phyloP scores from a whole-genome alignment of 2,329 filamentous ascomycete species.

The Plenodomus tracheiphilus region DNA sequence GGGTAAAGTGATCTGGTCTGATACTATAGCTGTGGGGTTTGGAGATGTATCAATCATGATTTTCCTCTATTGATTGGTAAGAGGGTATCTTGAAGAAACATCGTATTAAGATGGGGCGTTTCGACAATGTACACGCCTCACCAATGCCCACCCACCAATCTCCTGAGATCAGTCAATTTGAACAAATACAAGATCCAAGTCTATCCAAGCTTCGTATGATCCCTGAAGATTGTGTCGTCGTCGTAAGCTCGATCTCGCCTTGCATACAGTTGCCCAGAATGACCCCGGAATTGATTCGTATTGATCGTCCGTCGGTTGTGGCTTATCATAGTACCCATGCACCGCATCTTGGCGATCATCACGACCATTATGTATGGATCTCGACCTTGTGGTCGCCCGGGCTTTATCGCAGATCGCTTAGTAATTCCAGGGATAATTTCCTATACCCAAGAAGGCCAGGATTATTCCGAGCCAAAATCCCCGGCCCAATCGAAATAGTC shows the following conservation, averaged over 20 bases:
- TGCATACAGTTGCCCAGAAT: not conserved
- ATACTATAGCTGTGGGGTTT: not conserved
- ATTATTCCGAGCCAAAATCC: not conserved
- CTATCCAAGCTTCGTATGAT: not conserved
- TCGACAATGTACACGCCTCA: not conserved
- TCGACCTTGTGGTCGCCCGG: not conserved
- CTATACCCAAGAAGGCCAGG: not conserved
- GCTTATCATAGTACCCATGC: not conserved
- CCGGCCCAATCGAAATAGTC: not conserved
- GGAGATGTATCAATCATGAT: too few relatives aligned
- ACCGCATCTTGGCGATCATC: not conserved
- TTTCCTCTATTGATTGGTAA: not conserved
- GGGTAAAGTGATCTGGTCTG: not conserved
- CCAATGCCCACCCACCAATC: not conserved
- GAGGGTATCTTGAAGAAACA: not conserved
- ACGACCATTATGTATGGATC: not conserved
- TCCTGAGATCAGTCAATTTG: not conserved
- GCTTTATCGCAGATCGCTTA: not conserved
- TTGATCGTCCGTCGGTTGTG: not conserved
- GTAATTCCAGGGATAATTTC: not conserved
- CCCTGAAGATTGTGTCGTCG: not conserved
- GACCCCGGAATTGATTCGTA: not conserved
- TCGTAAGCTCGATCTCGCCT: not conserved
- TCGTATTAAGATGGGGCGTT: not conserved
- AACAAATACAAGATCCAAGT: not conserved